These are phyloP conservation scores for Colletotrichum australisinense DNA, from an alignment of 2,329 filamentous ascomycete species.

Conservation along the genomic window DNA sequence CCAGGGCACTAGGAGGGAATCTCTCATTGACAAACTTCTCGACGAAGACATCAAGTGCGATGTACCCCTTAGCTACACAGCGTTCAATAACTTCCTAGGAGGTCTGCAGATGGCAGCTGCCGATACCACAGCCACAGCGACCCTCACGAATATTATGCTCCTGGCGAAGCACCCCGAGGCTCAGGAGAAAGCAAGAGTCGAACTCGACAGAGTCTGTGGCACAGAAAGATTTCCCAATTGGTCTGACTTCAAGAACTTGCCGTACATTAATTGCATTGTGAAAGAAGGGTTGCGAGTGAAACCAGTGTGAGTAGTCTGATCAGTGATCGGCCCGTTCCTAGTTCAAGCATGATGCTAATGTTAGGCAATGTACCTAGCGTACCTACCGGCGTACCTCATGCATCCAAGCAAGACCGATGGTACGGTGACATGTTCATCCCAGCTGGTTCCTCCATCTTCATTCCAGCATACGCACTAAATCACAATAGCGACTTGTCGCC, in stretches of 20 bases:
- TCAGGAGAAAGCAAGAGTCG: conserved; percentile 51
- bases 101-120: conserved; percentile 48
- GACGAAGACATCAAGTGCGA: conserved; percentile 47
- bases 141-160: conserved; percentile 51
- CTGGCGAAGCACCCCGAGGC: conserved; percentile 54
- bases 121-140: conserved; percentile 48
- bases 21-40: conserved; percentile 54
- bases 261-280: conserved; percentile 53
- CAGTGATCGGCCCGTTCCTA: too few species aligned
- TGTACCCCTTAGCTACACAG: conserved; percentile 38
- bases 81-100: conserved; percentile 50
- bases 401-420: conserved; percentile 45
- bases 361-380: not conserved
- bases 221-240: conserved; percentile 48
- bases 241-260: conserved; percentile 50
- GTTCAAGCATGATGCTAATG: not conserved
- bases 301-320: conserved; percentile 40
- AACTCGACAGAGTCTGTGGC: conserved; percentile 53
- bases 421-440: conserved; percentile 54
- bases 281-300: conserved; percentile 57
- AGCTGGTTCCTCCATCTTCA: conserved; percentile 49
- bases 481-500: conserved; percentile 40
- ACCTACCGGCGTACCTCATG: conserved; percentile 9
- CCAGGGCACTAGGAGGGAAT: conserved; percentile 38
- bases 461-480: conserved; percentile 50